phyloP scores from a whole-genome alignment of 2,329 filamentous ascomycete genomes.

The Alternaria ventricosa region DNA sequence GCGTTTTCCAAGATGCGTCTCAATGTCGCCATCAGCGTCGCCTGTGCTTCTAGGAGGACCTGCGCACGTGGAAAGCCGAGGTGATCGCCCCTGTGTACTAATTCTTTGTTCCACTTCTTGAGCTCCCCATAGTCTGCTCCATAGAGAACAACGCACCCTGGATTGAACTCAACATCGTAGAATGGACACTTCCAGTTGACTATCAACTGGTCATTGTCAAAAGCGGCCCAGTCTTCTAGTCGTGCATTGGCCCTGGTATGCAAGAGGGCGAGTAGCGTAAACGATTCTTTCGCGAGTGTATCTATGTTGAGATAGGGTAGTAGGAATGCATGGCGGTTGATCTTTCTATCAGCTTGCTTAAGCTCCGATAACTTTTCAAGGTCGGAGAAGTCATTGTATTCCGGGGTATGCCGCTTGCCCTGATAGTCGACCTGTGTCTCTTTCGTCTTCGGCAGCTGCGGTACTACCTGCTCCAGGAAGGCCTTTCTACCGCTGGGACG shows the following conservation, averaged over 20 bases:
- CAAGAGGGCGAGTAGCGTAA: too few species aligned
- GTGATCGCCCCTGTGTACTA: slow-evolving; percentile 20
- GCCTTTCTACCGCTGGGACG: not conserved
- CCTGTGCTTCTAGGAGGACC: slow-evolving; percentile 28
- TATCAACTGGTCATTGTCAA: too few species aligned
- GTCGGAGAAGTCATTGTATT: not conserved
- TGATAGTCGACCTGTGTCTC: not conserved
- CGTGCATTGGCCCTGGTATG: too few species aligned
- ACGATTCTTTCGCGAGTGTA: too few species aligned
- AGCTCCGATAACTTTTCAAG: not conserved
- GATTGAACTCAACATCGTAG: not conserved
- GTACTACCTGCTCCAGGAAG: not conserved
- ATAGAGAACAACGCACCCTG: not conserved
- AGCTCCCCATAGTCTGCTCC: not conserved
- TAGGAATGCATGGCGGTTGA: not conserved
- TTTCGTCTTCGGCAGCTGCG: not conserved
- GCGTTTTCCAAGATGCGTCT: slow-evolving; percentile 4
- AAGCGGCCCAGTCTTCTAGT: too few species aligned
- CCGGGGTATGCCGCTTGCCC: not conserved
- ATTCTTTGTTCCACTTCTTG: slow-evolving; percentile 11
- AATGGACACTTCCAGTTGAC: not conserved
- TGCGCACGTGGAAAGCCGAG: slow-evolving; percentile 28
- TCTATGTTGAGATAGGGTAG: too few species aligned
- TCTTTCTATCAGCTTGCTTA: not conserved
- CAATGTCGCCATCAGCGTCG: slow-evolving; percentile 16